phyloP scores from a whole-genome alignment of 371 early-diverging fungal species.

The Apophysomyces sp. region DNA sequence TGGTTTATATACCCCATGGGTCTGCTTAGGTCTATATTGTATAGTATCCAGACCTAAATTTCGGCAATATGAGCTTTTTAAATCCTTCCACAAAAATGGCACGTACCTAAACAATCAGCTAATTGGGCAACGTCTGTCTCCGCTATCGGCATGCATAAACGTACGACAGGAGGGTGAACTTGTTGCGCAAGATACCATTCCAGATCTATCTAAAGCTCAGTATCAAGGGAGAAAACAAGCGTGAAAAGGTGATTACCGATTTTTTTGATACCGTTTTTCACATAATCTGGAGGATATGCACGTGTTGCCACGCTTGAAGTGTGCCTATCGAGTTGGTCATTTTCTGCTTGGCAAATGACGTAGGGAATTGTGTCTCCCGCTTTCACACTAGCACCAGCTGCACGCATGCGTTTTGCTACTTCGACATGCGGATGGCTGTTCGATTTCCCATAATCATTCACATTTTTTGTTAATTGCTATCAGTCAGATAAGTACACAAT shows the following conservation, averaged over 20 bases:
- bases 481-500: background rate
- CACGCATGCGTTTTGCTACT: slow-evolving; percentile 86
- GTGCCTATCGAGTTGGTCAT: background rate
- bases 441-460: slow-evolving; percentile 80
- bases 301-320: background rate
- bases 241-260: slow-evolving; percentile 10
- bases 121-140: slow-evolving; percentile 69
- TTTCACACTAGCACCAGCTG: slow-evolving; percentile 63
- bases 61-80: background rate
- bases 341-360: slow-evolving; percentile 76
- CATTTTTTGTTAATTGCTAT: slow-evolving; percentile 83
- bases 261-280: background rate
- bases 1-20: background rate
- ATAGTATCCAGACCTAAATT: background rate
- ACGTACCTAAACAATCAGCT: slow-evolving; percentile 71
- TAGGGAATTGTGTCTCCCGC: slow-evolving; percentile 93
- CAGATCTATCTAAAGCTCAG: slow-evolving; percentile 50
- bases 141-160: slow-evolving; percentile 78
- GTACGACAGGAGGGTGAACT: slow-evolving; percentile 86
- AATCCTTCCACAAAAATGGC: background rate
- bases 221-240: background rate
- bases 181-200: slow-evolving; percentile 95
- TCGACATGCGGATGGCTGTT: slow-evolving; percentile 89
- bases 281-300: slow-evolving; percentile 9
- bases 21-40: background rate